Evolutionary conservation across 352 stramenopile species (phyloP).

Genomic region (Phytophthora ohioensis): DNA sequence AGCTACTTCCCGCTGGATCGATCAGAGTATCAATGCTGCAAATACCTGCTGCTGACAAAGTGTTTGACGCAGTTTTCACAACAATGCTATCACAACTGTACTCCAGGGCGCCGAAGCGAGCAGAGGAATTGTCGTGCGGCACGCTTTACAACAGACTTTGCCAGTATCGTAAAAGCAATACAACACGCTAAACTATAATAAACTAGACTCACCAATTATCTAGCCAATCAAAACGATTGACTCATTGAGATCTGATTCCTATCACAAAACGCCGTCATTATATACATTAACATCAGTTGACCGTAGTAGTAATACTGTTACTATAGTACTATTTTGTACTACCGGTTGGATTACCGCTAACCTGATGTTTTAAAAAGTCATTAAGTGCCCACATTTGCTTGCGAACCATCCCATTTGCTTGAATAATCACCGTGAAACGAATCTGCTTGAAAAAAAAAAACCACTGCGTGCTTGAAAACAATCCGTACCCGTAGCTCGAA

Average conservation of each 20-base stretch:
- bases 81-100: not conserved
- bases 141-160: conserved; percentile 6
- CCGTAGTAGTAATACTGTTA: too few species aligned
- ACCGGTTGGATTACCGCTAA: too few species aligned
- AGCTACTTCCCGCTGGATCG: not conserved
- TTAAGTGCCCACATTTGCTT: too few species aligned
- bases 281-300: not conserved
- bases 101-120: not conserved
- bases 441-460: too few species aligned
- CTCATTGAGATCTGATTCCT: conserved; percentile 1
- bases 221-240: not conserved
- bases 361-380: too few species aligned
- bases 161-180: conserved; percentile 4
- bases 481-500: too few species aligned
- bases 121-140: conserved; percentile 6
- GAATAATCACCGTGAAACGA: too few species aligned
- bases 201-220: not conserved
- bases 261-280: conserved; percentile 9
- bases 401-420: too few species aligned
- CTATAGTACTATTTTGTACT: too few species aligned
- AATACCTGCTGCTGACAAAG: not conserved
- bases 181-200: too few species aligned
- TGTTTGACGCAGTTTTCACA: not conserved
- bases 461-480: too few species aligned
- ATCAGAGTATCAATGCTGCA: not conserved